Percentiles rank a stretch among this genome's conserved stretches.
Evolutionary conservation across 192 early-diverging fungal species (phyloP).

Genomic region (Jimgerdemannia lactiflua): DNA sequence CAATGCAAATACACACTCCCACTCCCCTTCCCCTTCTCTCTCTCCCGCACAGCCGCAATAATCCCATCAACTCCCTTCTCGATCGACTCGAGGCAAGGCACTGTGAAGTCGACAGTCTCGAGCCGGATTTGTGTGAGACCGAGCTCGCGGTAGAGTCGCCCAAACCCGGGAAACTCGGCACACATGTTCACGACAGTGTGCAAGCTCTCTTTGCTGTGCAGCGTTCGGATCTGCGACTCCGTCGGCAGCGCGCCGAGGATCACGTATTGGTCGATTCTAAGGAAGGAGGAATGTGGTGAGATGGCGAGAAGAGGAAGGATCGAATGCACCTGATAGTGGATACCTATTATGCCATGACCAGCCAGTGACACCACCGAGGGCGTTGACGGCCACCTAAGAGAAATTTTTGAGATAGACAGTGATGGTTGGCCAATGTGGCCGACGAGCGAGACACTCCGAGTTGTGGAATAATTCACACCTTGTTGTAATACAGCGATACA

Average conservation of each 20-base stretch:
- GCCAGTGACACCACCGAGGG: conserved; percentile 21
- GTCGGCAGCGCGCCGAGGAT: conserved; percentile 31
- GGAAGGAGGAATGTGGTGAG: neutral
- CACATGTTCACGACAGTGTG: conserved; percentile 45
- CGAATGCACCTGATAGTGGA: neutral
- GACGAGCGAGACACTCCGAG: neutral
- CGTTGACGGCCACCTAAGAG: conserved; percentile 13
- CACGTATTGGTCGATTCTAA: conserved; percentile 17
- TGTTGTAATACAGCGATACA: conserved; percentile 23
- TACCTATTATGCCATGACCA: conserved; percentile 30
- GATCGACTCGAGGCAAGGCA: conserved; percentile 33
- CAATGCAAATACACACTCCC: conserved; percentile 38
- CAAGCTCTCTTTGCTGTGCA: conserved; percentile 17
- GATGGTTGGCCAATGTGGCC: neutral
- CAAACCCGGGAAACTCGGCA: conserved; percentile 43
- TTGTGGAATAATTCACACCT: conserved; percentile 4
- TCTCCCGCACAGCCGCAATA: too few relatives aligned
- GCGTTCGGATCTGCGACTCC: conserved; percentile 13
- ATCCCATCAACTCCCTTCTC: conserved; percentile 22
- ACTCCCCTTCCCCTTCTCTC: neutral
- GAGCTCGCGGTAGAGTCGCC: conserved; percentile 29
- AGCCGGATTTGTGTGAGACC: conserved; percentile 37
- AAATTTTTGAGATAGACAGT: neutral
- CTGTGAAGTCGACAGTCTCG: conserved; percentile 36
- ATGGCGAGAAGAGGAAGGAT: too few relatives aligned